Base-by-base conservation (phyloP, 495 filamentous ascomycete species). In the Antarctomyces pellizariae region DNA sequence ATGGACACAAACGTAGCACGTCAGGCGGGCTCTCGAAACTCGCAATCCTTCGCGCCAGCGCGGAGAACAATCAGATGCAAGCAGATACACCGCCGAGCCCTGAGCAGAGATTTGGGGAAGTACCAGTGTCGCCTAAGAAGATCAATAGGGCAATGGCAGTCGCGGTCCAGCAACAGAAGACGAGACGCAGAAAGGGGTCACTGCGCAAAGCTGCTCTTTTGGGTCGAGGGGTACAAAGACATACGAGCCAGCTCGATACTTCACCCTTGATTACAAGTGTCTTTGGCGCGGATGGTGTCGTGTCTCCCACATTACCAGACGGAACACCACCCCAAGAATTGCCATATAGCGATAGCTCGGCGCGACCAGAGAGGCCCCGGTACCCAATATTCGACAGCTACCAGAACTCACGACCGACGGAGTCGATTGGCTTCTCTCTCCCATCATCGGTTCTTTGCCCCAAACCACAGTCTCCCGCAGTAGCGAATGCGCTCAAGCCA, bases 201-300 rank as follows among this genome's bases (percentile, higher is more conserved):
- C 48, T 84, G 30, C 56, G 77, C 22, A 86, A 84, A 37, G 75
- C 76, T 2, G 78, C 77, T 13, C 49, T 84, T 5, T 54, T 84
- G 5, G 75, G 75, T 3, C 64, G 73, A 24, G 64, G 73, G 21
- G 63, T 57, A 3, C 56, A 66, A 34, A 51, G 64, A 28, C 67
- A 66, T 42, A 66, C 52, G 32, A 48, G 47, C 25, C 58, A 62
- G 26, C 32, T 38, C 16, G 60, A 59, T 25, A 38, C 49, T 1
- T 33, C 54, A 16, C 53, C 48, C 22, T 50, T 54, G 26, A 62
- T 60, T 16, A 56, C 38, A 7, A 36, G 40, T 22, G 16, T 15
- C 24, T 39, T 30, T 24, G 41, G 31, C 25, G 26, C 26, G 16
- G 36, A 34, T 32, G 47, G 20, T 30, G 34, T 20, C 16, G 32